Percentiles rank a stretch among this genome's conserved stretches.
Evolutionary conservation across 164 flowering plant genomes (phyloP).

Genomic region (Annona squamosa): DNA sequence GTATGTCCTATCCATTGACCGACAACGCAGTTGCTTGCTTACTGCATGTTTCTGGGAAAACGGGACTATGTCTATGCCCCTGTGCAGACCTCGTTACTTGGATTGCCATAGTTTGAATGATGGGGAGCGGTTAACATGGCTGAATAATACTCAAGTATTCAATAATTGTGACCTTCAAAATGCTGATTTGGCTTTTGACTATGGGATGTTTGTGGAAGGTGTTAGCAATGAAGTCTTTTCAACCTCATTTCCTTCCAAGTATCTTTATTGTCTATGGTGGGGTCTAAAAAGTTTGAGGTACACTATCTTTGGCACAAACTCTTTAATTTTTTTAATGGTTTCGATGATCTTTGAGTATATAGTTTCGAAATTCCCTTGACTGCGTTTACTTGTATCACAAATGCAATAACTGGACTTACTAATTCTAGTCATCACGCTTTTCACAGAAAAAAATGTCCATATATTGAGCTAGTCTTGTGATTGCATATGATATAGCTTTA

Average conservation of each 20-base stretch:
- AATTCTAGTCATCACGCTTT: too few relatives aligned
- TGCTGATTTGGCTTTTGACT: slow-evolving; percentile 29
- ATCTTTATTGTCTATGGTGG: slow-evolving; percentile 94
- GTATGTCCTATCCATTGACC: slow-evolving; percentile 67
- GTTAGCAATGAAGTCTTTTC: slow-evolving; percentile 55
- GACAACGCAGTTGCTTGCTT: slow-evolving; percentile 69
- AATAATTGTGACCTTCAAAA: slow-evolving; percentile 41
- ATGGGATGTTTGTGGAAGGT: slow-evolving; percentile 82
- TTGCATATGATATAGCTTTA: too few relatives aligned
- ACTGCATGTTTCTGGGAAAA: slow-evolving; percentile 39
- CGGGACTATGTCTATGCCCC: slow-evolving; percentile 8
- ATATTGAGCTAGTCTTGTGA: too few relatives aligned
- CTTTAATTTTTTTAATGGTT: too few relatives aligned
- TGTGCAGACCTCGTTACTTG: slow-evolving; percentile 39
- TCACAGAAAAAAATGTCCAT: too few relatives aligned
- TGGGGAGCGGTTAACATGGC: slow-evolving; percentile 50
- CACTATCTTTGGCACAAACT: neutral
- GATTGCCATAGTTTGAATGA: slow-evolving; percentile 32
- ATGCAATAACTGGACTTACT: too few relatives aligned
- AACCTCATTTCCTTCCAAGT: slow-evolving; percentile 42
- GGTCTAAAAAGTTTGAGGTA: slow-evolving; percentile 84
- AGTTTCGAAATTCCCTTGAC: too few relatives aligned
- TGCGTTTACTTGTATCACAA: too few relatives aligned
- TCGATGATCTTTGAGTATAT: too few relatives aligned
- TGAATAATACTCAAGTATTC: slow-evolving; percentile 43